Percentiles rank a stretch among this genome's conserved stretches.
Conservation (phyloP, 208 protist species). For the Acanthamoeba triangularis region DNA sequence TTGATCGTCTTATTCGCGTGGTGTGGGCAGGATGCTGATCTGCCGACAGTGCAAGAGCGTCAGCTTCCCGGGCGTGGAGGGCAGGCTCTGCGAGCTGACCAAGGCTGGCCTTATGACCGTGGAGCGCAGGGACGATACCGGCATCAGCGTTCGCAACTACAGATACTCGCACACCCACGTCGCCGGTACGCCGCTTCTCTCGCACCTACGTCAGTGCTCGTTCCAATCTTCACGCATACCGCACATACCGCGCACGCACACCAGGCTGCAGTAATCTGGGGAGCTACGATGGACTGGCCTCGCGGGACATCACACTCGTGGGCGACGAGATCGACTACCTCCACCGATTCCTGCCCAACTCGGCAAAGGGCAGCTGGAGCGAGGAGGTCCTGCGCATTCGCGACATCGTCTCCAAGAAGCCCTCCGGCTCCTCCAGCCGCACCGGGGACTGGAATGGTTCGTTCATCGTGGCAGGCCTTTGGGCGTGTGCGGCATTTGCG, state of each 20-base stretch:
- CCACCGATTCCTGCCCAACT: background rate
- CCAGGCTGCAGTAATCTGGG: background rate
- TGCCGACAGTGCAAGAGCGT: conserved; percentile 13
- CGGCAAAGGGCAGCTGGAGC: background rate
- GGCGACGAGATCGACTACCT: conserved; percentile 2
- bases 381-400: background rate
- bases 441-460: background rate
- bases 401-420: background rate
- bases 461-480: background rate
- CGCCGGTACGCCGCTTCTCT: background rate
- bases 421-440: background rate
- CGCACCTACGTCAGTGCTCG: background rate
- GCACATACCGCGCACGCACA: background rate
- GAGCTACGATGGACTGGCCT: background rate
- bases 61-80: background rate
- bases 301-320: background rate
- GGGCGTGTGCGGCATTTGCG: no score
- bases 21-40: background rate
- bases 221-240: background rate
- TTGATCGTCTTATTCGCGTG: no score
- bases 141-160: background rate
- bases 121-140: background rate
- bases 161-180: conserved; percentile 12
- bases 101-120: background rate
- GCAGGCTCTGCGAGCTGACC: background rate